Conservation (phyloP, 805 yeast genomes). For the Cyberlindnera meyerae region DNA sequence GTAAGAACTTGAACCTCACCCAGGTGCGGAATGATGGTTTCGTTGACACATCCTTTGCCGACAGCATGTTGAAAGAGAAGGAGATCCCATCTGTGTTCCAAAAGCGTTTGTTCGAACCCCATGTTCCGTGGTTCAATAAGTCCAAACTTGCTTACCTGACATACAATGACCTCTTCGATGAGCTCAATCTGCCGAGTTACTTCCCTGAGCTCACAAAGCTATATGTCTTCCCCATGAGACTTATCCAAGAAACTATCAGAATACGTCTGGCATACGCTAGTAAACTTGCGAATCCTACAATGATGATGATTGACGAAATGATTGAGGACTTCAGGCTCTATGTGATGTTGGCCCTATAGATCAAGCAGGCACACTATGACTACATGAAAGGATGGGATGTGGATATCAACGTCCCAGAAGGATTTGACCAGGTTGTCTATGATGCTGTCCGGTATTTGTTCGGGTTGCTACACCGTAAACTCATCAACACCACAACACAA, state of each 20-base stretch:
- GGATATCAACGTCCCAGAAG: slow-evolving; percentile 55
- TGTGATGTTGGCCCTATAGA: slow-evolving; percentile 66
- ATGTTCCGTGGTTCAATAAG: slow-evolving; percentile 79
- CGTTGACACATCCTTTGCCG: slow-evolving; percentile 73
- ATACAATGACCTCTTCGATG: slow-evolving; percentile 56
- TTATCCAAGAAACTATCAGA: slow-evolving; percentile 73
- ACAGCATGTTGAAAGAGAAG: slow-evolving; percentile 73
- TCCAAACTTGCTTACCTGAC: slow-evolving; percentile 68
- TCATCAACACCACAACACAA: slow-evolving; percentile 68
- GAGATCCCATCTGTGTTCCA: slow-evolving; percentile 69
- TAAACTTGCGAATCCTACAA: slow-evolving; percentile 76
- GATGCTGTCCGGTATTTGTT: slow-evolving; percentile 72
- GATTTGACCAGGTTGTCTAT: slow-evolving; percentile 61
- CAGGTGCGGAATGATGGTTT: slow-evolving; percentile 33
- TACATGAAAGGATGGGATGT: slow-evolving; percentile 67
- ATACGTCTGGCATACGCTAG: slow-evolving; percentile 73
- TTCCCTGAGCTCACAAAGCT: slow-evolving; percentile 60
- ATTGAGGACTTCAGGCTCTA: slow-evolving; percentile 78
- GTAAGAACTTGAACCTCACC: slow-evolving; percentile 66
- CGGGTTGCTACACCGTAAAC: slow-evolving; percentile 65
- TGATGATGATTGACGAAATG: slow-evolving; percentile 95
- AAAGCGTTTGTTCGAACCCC: slow-evolving; percentile 58
- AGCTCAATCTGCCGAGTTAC: slow-evolving; percentile 69
- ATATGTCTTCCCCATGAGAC: slow-evolving; percentile 69
- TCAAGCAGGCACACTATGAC: slow-evolving; percentile 61